Base-by-base conservation (phyloP, 2,329 filamentous ascomycete genomes). In the Didymella pinodella region DNA sequence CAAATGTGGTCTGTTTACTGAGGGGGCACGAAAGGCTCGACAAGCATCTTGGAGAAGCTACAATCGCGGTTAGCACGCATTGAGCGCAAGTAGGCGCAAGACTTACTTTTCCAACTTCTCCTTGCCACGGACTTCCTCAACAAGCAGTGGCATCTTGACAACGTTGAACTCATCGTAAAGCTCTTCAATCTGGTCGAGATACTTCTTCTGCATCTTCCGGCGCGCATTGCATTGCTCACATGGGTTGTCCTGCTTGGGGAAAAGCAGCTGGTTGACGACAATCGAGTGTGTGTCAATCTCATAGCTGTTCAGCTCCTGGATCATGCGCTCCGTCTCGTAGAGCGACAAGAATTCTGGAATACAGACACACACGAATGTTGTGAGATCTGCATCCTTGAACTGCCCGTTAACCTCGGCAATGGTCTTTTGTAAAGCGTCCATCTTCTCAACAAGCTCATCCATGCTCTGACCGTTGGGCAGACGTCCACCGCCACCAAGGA, bases 251-350 rank as follows among this genome's bases (percentile, higher is more conserved):
- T 89, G 85, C 78, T 91, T 91, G 18, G 95, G 95, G 82, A 97
- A 99, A 56, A 99, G 83, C 67, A 99, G 85, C 84, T 99, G 95
- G 80, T 99, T 99, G 72, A 99, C 95, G 45, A 99, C 95, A 76
- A 99, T 98, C 75, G 90, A 88, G 81, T 98, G 95, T 7, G 94
- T 97, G 78, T 99, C 95, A 76, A 99, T 99, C 73, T 90, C 84
- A 81, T 97, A 99, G 77, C 86, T 90, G 47, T 92, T 89, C 62
- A 99, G 84, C 82, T 99, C 95, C 84, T 99, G 95, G 71, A 99
- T 98, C 95, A 99, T 98, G 72, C 95, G 91, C 84, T 99, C 95
- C 62, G 95, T 99, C 85, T 99, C 95, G 82, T 99, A 99, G 51
- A 99, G 85, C 36, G 90, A 93, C 70, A 99, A 80, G 82, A 99